Conservation (phyloP, 257 asterid species). For the Solanum verrucosum region DNA sequence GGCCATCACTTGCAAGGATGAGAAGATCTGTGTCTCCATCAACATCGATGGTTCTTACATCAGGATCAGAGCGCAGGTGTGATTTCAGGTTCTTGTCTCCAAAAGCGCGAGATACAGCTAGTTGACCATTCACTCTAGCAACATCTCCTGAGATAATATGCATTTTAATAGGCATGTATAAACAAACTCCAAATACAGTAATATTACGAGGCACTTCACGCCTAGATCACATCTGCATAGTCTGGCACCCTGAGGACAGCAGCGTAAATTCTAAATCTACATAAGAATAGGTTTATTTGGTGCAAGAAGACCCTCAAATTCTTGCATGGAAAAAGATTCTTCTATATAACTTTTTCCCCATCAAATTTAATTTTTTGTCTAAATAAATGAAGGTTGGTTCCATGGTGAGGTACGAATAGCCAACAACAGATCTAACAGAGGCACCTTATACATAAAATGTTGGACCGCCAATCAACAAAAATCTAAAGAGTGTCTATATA, state of each 20-base stretch:
- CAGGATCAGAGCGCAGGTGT: slow-evolving; percentile 78
- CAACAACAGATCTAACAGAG: background rate
- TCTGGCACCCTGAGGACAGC: background rate
- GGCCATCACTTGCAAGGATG: slow-evolving; percentile 90
- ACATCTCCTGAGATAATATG: slow-evolving; percentile 65
- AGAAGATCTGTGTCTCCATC: slow-evolving; percentile 55
- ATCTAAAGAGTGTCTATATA: background rate
- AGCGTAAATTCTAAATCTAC: background rate
- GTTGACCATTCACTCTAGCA: slow-evolving; percentile 80
- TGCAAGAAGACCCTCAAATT: background rate
- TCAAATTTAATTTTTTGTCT: background rate
- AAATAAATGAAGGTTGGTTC: background rate
- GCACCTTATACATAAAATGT: background rate
- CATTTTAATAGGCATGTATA: background rate
- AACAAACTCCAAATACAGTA: background rate
- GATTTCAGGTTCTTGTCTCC: slow-evolving; percentile 86
- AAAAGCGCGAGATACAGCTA: slow-evolving; percentile 92
- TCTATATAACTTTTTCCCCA: background rate
- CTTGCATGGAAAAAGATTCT: background rate
- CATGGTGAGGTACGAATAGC: background rate
- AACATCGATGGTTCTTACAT: slow-evolving; percentile 39
- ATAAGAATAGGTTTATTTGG: background rate
- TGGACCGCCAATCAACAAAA: background rate
- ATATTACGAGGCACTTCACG: background rate
- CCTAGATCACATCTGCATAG: background rate